Conservation (phyloP, 2,329 filamentous ascomycete species). For the Fusarium redolens region DNA sequence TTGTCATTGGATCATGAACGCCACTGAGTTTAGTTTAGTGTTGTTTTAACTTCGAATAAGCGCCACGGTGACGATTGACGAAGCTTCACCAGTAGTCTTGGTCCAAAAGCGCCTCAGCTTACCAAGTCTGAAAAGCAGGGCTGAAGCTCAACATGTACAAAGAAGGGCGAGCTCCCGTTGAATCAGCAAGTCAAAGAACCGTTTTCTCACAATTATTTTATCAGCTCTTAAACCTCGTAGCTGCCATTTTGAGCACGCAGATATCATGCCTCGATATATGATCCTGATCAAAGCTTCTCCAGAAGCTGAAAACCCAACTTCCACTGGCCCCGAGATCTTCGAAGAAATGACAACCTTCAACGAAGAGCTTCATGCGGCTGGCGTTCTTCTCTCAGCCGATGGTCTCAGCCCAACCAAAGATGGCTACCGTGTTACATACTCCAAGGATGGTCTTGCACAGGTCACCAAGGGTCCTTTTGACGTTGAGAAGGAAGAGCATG, state of each 20-base stretch:
- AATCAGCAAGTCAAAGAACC: background rate
- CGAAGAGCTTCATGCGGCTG: slow-evolving; percentile 42
- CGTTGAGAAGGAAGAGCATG: slow-evolving; percentile 38
- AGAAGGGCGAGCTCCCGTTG: background rate
- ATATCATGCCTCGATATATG: slow-evolving; percentile 47
- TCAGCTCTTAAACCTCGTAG: background rate
- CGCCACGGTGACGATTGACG: background rate
- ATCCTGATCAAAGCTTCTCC: slow-evolving; percentile 46
- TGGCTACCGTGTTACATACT: slow-evolving; percentile 45
- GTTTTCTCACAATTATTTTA: background rate
- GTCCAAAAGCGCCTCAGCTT: background rate
- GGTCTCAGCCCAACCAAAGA: slow-evolving; percentile 43
- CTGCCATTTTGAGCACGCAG: too few relatives aligned
- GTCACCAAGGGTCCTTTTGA: slow-evolving; percentile 47
- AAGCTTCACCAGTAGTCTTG: background rate
- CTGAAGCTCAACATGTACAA: background rate
- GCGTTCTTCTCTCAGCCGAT: slow-evolving; percentile 44
- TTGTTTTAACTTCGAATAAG: background rate
- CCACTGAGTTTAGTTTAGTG: background rate
- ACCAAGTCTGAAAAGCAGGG: background rate
- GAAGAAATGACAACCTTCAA: slow-evolving; percentile 46
- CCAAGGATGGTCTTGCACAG: slow-evolving; percentile 24
- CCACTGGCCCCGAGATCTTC: slow-evolving; percentile 32
- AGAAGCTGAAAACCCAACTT: slow-evolving; percentile 36
- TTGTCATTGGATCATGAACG: background rate